phyloP scores from a whole-genome alignment of 305 asterid genomes.

The Petunia hybrid region DNA sequence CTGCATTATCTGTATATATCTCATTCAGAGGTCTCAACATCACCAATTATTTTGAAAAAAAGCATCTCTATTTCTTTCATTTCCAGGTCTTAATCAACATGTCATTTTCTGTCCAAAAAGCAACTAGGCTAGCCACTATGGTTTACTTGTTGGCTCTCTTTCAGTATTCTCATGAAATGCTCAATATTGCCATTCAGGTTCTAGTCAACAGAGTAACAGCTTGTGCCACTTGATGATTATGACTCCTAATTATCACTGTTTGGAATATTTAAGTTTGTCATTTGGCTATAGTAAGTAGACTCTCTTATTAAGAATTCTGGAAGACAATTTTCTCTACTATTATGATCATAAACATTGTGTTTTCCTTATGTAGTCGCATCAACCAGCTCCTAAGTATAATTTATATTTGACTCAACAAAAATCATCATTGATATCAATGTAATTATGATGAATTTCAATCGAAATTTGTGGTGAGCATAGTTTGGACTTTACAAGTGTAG shows the following conservation, averaged over 20 bases:
- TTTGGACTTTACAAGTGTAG: neutral
- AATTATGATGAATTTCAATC: neutral
- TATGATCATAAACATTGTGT: neutral
- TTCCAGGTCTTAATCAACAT: slow-evolving; percentile 38
- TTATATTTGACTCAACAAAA: too few species aligned
- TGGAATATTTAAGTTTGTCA: neutral
- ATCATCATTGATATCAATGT: neutral
- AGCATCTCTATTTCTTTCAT: neutral
- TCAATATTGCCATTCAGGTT: slow-evolving; percentile 35
- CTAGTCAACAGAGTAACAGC: slow-evolving; percentile 37
- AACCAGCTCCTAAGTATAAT: neutral
- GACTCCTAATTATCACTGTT: slow-evolving; percentile 37
- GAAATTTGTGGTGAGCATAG: neutral
- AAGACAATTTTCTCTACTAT: neutral
- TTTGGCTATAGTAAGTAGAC: too few species aligned
- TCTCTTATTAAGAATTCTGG: too few species aligned
- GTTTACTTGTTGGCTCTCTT: slow-evolving; percentile 40
- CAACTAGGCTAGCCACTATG: slow-evolving; percentile 40
- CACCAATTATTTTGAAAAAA: slow-evolving; percentile 23
- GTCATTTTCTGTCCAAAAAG: slow-evolving; percentile 51
- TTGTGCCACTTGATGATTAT: slow-evolving; percentile 45
- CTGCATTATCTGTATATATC: slow-evolving; percentile 12
- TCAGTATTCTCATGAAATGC: slow-evolving; percentile 39
- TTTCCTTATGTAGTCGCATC: neutral
- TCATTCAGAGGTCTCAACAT: slow-evolving; percentile 2